These are phyloP conservation scores for Blastocystis sp. DNA, from an alignment of 352 stramenopile species.

Conservation along the genomic window DNA sequence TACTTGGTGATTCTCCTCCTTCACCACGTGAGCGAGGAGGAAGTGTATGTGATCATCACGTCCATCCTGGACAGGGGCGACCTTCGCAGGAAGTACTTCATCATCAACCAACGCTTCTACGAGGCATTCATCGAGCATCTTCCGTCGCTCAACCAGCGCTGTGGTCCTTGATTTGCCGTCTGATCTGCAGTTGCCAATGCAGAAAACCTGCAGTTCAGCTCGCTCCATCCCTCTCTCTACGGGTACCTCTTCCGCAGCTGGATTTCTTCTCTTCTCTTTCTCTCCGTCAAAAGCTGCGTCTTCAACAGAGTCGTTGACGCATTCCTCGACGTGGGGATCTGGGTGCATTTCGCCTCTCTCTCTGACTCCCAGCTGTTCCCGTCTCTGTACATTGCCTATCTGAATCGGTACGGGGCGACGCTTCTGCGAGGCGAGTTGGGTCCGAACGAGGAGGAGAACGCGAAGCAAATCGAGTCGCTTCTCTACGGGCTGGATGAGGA, in stretches of 20 bases:
- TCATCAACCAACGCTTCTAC: constrained; percentile 50
- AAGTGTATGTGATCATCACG: constrained; percentile 61
- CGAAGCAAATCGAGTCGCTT: background rate
- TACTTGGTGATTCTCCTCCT: constrained; percentile 42
- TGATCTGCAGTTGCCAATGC: constrained; percentile 7
- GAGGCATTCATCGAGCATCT: constrained; percentile 51
- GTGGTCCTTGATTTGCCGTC: background rate
- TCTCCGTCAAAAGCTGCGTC: background rate
- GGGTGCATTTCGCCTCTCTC: background rate
- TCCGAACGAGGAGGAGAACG: constrained; percentile 6
- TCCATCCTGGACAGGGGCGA: constrained; percentile 25
- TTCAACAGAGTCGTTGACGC: constrained; percentile 9
- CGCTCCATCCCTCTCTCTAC: constrained; percentile 34
- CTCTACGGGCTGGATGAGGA: background rate
- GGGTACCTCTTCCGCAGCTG: constrained; percentile 38
- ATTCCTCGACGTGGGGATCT: constrained; percentile 12
- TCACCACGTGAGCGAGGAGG: constrained; percentile 23
- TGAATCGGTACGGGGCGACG: background rate
- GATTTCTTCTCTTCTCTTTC: constrained; percentile 11
- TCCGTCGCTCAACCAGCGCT: constrained; percentile 12
- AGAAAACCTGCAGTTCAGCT: constrained; percentile 23
- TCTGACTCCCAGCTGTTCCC: constrained; percentile 13
- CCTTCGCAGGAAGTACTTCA: constrained; percentile 50
- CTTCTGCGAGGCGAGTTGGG: background rate
- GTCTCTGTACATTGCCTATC: constrained; percentile 24